A percentile compares a stretch with the other conserved stretches of the same genome.
Evolutionary conservation across 352 stramenopile genomes (phyloP).

Genomic region (Globisporangium solare): DNA sequence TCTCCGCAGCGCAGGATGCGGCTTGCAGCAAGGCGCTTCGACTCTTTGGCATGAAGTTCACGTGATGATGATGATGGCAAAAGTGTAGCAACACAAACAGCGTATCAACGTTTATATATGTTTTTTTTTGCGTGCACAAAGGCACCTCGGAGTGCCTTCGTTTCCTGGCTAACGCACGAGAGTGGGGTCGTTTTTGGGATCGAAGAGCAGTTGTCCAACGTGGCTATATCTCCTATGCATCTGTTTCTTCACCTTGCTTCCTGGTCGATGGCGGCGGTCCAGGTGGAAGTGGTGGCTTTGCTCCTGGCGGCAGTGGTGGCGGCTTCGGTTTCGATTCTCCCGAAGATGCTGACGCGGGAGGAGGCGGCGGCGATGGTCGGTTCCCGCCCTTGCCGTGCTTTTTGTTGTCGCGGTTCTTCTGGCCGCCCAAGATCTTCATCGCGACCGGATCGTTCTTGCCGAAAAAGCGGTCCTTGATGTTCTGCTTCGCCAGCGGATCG

Average conservation of each 20-base stretch:
- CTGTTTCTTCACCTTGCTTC: slow-evolving; percentile 23
- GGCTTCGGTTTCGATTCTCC: slow-evolving; percentile 42
- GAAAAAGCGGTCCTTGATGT: slow-evolving; percentile 94
- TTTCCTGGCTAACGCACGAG: too few relatives aligned
- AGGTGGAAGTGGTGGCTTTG: slow-evolving; percentile 58
- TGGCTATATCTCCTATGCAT: slow-evolving; percentile 16
- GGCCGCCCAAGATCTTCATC: slow-evolving; percentile 78
- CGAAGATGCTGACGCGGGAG: slow-evolving; percentile 17
- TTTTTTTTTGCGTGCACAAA: too few relatives aligned
- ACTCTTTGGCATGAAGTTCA: slow-evolving; percentile 56
- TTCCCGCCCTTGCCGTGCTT: slow-evolving; percentile 20
- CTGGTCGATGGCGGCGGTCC: slow-evolving; percentile 37
- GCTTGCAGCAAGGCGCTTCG: slow-evolving; percentile 59
- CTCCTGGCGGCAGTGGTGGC: slow-evolving; percentile 42
- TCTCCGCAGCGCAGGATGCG: slow-evolving; percentile 62
- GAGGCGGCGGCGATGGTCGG: slow-evolving; percentile 24
- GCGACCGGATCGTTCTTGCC: slow-evolving; percentile 93
- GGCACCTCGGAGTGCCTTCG: too few relatives aligned
- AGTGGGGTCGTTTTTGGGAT: too few relatives aligned
- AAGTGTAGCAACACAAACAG: background rate
- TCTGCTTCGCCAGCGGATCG: slow-evolving; percentile 93
- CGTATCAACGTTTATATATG: too few relatives aligned
- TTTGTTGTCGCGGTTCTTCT: slow-evolving; percentile 22
- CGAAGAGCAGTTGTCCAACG: background rate
- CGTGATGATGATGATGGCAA: slow-evolving; percentile 21